Evolutionary conservation across 805 yeast species (phyloP), one percentile per base, ranked within the genome.

Genomic region (Naumovozyma castellii): DNA sequence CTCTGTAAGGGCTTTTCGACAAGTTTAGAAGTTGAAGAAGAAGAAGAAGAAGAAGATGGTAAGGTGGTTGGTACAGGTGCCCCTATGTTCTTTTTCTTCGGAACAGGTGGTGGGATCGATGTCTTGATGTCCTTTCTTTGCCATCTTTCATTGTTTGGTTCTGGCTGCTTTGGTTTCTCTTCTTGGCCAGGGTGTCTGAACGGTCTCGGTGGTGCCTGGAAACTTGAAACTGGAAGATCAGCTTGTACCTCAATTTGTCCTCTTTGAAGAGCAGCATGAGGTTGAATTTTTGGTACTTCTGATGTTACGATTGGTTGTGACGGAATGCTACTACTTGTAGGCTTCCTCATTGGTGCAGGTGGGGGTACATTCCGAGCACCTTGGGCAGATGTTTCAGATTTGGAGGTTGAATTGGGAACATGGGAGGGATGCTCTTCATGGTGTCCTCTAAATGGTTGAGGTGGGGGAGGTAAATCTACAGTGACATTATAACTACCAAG

Each of bases 381-480:
- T n/a, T n/a, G n/a, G 27, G 27, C 27, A 22, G 27, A 22, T 22
- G 27, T 22, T 10, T 6, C 6, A 22, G 27, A 22, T 6, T 6
- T 22, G 10, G 27, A 10, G 6, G 27, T 6, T 22, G 27, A 22
- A 6, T 6, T 10, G 27, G 27, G 27, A n/a, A n/a, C n/a, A n/a
- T n/a, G n/a, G 16, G 10, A 14, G 20, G 19, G 18, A 13, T 16
- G 14, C 13, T 18, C 14, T n/a, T 32, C 16, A 25, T 10, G 3
- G 12, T 14, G 40, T 18, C 12, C 19, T 35, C 39, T 39, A 32
- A 39, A 41, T 18, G 49, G 61, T 17, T 37, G 46, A 32, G 65
- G 66, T 3, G 65, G 65, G 12, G 66, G 65, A 14, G 58, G 59
- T 31, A 50, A 58, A 47, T 37, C 32, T 16, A 40, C 37, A 18